Conservation (phyloP, 192 early-diverging fungal species). For the Geosiphon pyriformis region DNA sequence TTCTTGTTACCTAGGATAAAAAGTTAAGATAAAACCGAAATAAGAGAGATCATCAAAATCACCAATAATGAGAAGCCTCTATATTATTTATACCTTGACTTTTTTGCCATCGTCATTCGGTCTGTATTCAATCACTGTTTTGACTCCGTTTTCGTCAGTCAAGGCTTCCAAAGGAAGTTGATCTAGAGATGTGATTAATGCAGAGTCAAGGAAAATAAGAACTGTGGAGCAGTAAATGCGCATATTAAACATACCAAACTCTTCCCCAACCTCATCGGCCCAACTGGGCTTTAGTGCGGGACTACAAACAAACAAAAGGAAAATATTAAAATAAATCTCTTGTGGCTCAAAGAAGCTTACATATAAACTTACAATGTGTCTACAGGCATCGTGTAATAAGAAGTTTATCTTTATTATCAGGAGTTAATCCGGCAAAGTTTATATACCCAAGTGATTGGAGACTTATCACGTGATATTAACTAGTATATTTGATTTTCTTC, state of each 20-base stretch:
- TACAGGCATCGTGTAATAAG: background rate
- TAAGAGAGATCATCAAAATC: background rate
- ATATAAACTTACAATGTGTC: background rate
- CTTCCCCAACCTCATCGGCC: constrained; percentile 74
- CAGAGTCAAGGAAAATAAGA: no score
- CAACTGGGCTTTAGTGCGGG: constrained; percentile 51
- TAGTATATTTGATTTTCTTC: no score
- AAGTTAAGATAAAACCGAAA: constrained; percentile 2
- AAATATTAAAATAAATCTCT: background rate
- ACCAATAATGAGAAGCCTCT: no score
- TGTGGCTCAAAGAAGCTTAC: background rate
- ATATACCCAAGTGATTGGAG: no score
- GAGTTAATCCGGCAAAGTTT: no score
- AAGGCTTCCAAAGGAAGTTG: constrained; percentile 37
- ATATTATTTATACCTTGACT: constrained; percentile 60
- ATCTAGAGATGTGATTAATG: background rate
- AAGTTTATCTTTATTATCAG: no score
- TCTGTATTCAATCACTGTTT: constrained; percentile 73
- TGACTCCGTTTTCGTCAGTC: constrained; percentile 75
- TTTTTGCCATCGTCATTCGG: constrained; percentile 89
- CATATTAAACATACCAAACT: constrained; percentile 38
- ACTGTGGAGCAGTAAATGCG: no score
- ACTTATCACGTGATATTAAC: no score
- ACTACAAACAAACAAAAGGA: constrained; percentile 16
- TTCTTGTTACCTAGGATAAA: constrained; percentile 60